Percentiles rank a stretch among this genome's conserved stretches.
phyloP scores from a whole-genome alignment of 345 rosid species.

The Noccaea caerulescens region DNA sequence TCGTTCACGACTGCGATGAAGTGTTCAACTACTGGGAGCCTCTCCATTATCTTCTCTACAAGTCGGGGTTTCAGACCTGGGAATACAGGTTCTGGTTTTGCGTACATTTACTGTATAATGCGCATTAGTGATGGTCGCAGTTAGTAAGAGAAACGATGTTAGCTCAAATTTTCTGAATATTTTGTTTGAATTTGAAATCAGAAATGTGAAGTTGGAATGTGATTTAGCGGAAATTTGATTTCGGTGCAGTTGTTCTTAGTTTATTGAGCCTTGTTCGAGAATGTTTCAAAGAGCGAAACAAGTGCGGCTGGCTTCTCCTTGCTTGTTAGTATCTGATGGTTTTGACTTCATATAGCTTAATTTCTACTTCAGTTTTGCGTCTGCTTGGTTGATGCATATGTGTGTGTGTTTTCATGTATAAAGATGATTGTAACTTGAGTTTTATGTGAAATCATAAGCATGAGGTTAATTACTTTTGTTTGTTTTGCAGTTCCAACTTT shows the following conservation, averaged over 20 bases:
- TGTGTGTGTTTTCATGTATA: neutral
- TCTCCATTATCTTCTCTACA: conserved; percentile 87
- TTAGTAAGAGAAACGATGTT: neutral
- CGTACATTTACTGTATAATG: conserved; percentile 1
- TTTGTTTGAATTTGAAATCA: neutral
- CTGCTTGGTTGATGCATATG: conserved; percentile 4
- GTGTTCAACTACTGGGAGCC: conserved; percentile 99
- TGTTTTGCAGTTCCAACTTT: conserved; percentile 74
- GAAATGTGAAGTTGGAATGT: conserved; percentile 21
- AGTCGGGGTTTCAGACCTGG: conserved; percentile 97
- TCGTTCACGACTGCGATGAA: conserved; percentile 97
- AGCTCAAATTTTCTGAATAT: neutral
- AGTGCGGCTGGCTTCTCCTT: conserved; percentile 2
- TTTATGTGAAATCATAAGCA: neutral
- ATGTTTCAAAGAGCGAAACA: neutral
- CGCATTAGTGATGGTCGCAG: neutral
- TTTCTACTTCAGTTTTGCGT: conserved; percentile 1
- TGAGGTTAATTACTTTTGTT: neutral
- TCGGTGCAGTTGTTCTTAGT: neutral
- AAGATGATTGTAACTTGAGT: conserved; percentile 1
- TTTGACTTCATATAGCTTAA: conserved; percentile 2
- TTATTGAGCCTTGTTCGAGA: neutral
- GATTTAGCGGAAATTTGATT: neutral
- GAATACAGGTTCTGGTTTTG: conserved; percentile 71
- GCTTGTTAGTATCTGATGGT: conserved; percentile 20